phyloP scores from a whole-genome alignment of 2,329 filamentous ascomycete species.

The Paracamarosporium sp. region DNA sequence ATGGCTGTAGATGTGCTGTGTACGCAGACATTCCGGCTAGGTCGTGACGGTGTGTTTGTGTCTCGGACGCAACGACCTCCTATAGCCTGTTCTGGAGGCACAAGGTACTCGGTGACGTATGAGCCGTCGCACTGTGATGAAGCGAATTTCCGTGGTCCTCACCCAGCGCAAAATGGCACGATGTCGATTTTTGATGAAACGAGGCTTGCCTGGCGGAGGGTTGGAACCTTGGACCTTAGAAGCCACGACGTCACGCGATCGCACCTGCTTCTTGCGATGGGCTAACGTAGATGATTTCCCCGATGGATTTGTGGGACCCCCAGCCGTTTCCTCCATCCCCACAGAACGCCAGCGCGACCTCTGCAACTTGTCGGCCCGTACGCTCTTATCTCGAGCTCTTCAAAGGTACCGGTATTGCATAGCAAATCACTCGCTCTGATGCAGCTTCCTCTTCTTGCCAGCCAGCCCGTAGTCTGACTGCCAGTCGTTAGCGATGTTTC shows the following conservation, averaged over 20 bases:
- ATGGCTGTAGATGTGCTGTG: neutral
- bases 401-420: neutral
- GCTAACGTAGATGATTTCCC: neutral
- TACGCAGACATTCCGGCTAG: neutral
- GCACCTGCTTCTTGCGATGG: neutral
- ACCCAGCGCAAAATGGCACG: neutral
- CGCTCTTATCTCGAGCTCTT: conserved; percentile 3
- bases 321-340: neutral
- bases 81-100: neutral
- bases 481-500: conserved; percentile 11
- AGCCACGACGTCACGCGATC: neutral
- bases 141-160: neutral
- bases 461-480: neutral
- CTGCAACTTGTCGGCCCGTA: neutral
- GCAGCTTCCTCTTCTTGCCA: conserved; percentile 13
- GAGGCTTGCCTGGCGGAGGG: no score
- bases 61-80: neutral
- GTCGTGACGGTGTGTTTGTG: neutral
- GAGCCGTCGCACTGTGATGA: neutral
- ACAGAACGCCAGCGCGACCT: neutral
- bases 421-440: neutral
- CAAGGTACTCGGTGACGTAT: neutral
- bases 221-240: no score
- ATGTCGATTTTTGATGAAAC: neutral
- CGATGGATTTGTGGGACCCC: neutral